phyloP scores from a whole-genome alignment of 192 early-diverging fungal genomes.

The Podila epicladia region DNA sequence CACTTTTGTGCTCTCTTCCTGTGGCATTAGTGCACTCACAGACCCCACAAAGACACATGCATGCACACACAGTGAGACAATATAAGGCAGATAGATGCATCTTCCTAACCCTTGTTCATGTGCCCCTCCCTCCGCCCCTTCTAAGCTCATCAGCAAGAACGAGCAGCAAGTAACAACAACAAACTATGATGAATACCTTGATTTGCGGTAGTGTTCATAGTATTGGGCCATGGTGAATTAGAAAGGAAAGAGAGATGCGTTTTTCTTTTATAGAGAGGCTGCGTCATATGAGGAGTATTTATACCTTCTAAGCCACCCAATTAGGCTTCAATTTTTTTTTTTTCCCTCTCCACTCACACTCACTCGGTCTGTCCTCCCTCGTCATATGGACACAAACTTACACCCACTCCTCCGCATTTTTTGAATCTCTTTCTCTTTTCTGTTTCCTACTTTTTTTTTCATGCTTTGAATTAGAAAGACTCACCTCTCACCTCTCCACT shows the following conservation, averaged over 20 bases:
- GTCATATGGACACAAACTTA: not conserved
- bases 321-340: slow-evolving; percentile 10
- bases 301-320: not conserved
- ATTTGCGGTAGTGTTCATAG: slow-evolving; percentile 79
- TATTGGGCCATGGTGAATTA: slow-evolving; percentile 58
- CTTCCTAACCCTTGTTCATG: too few species aligned
- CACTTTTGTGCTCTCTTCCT: too few species aligned
- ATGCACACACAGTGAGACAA: too few species aligned
- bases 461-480: not conserved
- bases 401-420: not conserved
- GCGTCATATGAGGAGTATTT: not conserved
- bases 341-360: not conserved
- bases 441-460: not conserved
- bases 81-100: too few species aligned
- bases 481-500: not conserved
- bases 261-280: not conserved
- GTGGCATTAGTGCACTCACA: too few species aligned
- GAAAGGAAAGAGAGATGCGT: slow-evolving; percentile 12
- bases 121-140: too few species aligned
- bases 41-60: too few species aligned
- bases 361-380: not conserved
- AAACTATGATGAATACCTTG: slow-evolving; percentile 53
- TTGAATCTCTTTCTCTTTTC: not conserved
- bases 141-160: not conserved
- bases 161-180: too few species aligned